Evolutionary conservation across 306 rosid species (phyloP), one percentile per base, ranked within the genome.

Genomic region (Carpinus viminea): DNA sequence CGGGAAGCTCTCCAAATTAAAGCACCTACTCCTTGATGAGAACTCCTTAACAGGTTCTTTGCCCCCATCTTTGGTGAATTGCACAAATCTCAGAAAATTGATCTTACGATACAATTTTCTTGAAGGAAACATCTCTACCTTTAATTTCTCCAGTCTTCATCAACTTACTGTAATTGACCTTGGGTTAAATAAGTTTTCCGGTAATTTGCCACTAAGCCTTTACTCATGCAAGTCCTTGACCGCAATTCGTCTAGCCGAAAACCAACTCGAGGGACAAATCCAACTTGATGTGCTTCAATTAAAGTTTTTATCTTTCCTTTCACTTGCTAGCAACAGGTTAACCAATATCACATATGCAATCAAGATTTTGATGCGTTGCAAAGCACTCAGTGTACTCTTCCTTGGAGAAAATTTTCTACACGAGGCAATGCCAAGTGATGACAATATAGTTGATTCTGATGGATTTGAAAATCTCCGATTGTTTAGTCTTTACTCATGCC

Each of bases 291-390:
- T 46, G 50, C 2, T 7, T 9, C 4, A 11, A n/a, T 2, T 76
- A 9, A 18, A 65, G 52, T 52, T 47, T 41, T 15, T 76, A 12
- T 76, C 54, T 57, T 76, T 64, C 15, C 73, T 76, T 46, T 46
- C 50, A 7, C 50, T 46, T 46, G 1, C 50, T 7, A 0, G 1
- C 10, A 0, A 2, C 0, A 46, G 11, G 11, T 8, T 46, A 46
- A 46, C 50, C 1, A 8, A 46, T 11, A 46, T 46, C 50, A 46
- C 50, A 0, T 3, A 38, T 4, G 6, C 50, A 46, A 46, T 46
- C 50, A 46, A 46, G 11, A 46, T 46, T 46, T 46, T 45, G 50
- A 46, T 46, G 50, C 10, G 12, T 46, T 46, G 50, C 12, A 46
- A 46, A 12, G 1, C 2, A 7, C 12, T 46, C 7, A 8, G 1